Evolutionary conservation across 257 asterid genomes (phyloP).

Genomic region (Nicotiana undulata): DNA sequence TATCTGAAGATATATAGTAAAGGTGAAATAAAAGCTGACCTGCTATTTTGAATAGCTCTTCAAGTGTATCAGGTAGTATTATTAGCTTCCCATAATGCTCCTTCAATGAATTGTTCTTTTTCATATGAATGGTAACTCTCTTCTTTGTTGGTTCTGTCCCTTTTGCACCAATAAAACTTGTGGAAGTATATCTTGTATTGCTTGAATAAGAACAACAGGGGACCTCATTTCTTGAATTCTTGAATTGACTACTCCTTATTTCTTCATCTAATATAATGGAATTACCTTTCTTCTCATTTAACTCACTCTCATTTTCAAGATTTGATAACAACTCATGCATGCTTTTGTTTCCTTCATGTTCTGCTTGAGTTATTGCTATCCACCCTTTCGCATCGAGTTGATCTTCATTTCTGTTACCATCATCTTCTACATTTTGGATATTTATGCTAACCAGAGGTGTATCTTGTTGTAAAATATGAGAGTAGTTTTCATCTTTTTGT

Average conservation of each 20-base stretch:
- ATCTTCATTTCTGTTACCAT: constrained; percentile 44
- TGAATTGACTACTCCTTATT: neutral
- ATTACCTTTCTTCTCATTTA: constrained; percentile 20
- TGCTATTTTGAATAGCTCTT: constrained; percentile 53
- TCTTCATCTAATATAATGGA: constrained; percentile 14
- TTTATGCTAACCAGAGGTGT: constrained; percentile 9
- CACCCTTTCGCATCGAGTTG: constrained; percentile 35
- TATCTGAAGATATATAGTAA: too few relatives aligned
- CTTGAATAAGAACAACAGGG: constrained; percentile 13
- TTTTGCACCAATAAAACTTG: constrained; percentile 15
- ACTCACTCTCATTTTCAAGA: constrained; percentile 19
- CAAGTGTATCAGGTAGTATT: constrained; percentile 59
- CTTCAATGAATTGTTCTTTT: constrained; percentile 20
- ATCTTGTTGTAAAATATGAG: constrained; percentile 13
- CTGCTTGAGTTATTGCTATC: constrained; percentile 37
- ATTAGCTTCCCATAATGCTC: constrained; percentile 40
- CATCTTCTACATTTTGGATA: constrained; percentile 14
- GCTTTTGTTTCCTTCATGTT: constrained; percentile 31
- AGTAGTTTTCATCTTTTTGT: constrained; percentile 3
- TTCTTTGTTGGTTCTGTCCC: constrained; percentile 25
- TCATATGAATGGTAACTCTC: constrained; percentile 74
- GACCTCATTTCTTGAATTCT: constrained; percentile 10
- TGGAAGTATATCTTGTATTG: neutral
- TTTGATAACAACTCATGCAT: constrained; percentile 30
- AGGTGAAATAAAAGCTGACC: constrained; percentile 29